Evolutionary conservation across 352 stramenopile genomes (phyloP).

Genomic region (Phytophthora hibernalis): DNA sequence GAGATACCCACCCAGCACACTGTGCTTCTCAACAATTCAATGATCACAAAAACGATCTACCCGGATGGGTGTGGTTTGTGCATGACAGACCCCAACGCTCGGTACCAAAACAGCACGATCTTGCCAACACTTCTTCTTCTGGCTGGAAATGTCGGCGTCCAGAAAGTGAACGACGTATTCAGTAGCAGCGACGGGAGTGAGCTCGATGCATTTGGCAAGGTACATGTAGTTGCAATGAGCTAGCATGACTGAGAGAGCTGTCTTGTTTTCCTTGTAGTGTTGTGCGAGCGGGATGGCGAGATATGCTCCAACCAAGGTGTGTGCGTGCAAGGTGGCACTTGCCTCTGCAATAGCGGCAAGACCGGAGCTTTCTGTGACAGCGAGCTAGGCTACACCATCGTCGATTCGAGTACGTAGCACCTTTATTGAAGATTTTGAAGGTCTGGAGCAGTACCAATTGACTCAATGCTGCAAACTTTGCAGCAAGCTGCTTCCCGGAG

Average conservation of each 20-base stretch:
- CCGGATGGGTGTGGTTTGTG: conserved; percentile 78
- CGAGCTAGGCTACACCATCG: conserved; percentile 54
- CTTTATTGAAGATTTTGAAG: neutral
- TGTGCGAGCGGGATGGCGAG: conserved; percentile 74
- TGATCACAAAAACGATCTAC: conserved; percentile 70
- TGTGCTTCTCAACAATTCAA: conserved; percentile 49
- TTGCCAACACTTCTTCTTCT: conserved; percentile 71
- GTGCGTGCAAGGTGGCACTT: conserved; percentile 73
- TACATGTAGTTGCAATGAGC: neutral
- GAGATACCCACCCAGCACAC: conserved; percentile 45
- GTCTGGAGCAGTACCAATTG: neutral
- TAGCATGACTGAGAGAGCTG: conserved; percentile 5
- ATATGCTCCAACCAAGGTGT: conserved; percentile 74
- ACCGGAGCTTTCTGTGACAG: conserved; percentile 63
- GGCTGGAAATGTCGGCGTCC: conserved; percentile 68
- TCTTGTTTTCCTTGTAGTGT: conserved; percentile 48
- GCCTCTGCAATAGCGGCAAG: conserved; percentile 68
- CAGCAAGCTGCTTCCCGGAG: conserved; percentile 70
- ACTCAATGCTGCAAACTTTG: conserved; percentile 29
- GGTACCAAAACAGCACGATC: conserved; percentile 63
- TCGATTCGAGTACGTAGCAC: conserved; percentile 47
- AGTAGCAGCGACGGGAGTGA: conserved; percentile 67
- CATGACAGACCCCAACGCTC: conserved; percentile 38
- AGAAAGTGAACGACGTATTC: conserved; percentile 86
- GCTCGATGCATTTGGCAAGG: conserved; percentile 17